These are phyloP conservation scores for Streptanthus diversifolius DNA, from an alignment of 345 rosid genomes.

Conservation along the genomic window DNA sequence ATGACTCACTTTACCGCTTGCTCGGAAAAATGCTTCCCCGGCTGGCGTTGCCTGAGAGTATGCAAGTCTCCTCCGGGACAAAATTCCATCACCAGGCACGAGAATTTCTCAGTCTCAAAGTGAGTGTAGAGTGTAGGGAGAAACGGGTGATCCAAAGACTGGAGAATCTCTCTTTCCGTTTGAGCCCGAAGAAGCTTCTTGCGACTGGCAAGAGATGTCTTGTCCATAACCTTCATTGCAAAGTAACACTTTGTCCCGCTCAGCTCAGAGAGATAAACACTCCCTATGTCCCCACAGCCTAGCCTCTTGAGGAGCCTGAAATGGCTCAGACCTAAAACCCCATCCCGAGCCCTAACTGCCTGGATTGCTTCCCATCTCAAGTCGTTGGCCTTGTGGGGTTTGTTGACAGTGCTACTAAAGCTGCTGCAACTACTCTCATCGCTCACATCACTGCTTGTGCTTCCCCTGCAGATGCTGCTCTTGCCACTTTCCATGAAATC, in stretches of 20 bases:
- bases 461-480: conserved; percentile 88
- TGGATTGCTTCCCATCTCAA: conserved; percentile 95
- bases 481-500: conserved; percentile 82
- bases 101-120: conserved; percentile 89
- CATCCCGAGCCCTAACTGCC: conserved; percentile 65
- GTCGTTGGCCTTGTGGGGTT: conserved; percentile 88
- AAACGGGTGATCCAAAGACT: conserved; percentile 85
- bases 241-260: conserved; percentile 81
- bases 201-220: conserved; percentile 80
- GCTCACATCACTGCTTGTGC: conserved; percentile 85
- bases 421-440: conserved; percentile 92
- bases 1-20: conserved; percentile 83
- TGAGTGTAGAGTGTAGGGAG: conserved; percentile 85
- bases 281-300: conserved; percentile 93
- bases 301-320: conserved; percentile 83
- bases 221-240: conserved; percentile 97
- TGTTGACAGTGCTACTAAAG: conserved; percentile 77
- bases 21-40: conserved; percentile 81
- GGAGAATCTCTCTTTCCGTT: conserved; percentile 88
- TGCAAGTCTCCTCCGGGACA: conserved; percentile 96
- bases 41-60: conserved; percentile 89
- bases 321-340: conserved; percentile 69
- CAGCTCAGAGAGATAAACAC: conserved; percentile 87
- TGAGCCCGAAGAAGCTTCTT: conserved; percentile 93
- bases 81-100: conserved; percentile 90